Percentiles rank a stretch among this genome's conserved stretches.
Conservation (phyloP, 2,329 filamentous ascomycete species). For the Cladosporium phlei region DNA sequence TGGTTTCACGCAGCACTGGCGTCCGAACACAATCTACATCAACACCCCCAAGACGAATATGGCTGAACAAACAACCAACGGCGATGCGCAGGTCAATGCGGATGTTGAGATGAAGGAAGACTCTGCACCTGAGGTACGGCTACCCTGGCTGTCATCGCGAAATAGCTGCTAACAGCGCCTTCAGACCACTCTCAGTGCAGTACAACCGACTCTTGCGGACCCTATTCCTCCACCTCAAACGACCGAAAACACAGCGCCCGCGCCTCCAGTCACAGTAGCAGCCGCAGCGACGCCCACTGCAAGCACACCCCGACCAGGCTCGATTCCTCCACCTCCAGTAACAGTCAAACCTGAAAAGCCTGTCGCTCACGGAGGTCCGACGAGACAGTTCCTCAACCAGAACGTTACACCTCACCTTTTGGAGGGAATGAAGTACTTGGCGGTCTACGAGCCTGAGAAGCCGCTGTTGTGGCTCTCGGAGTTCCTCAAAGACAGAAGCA, state of each 20-base stretch:
- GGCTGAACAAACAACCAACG: constrained; percentile 27
- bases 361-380: constrained; percentile 45
- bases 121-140: constrained; percentile 21
- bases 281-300: constrained; percentile 22
- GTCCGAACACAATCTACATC: too few relatives aligned
- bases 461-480: constrained; percentile 47
- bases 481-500: constrained; percentile 44
- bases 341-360: constrained; percentile 33
- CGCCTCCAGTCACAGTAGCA: constrained; percentile 14
- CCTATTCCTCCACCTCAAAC: constrained; percentile 24
- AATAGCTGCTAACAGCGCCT: constrained; percentile 5
- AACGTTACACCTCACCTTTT: constrained; percentile 48
- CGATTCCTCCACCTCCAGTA: constrained; percentile 29
- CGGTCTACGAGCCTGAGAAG: constrained; percentile 48
- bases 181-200: constrained; percentile 13
- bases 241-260: constrained; percentile 10
- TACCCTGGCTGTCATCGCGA: not conserved
- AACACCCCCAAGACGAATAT: constrained; percentile 17
- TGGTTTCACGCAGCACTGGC: too few relatives aligned
- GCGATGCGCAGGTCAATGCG: constrained; percentile 15
- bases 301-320: constrained; percentile 20
- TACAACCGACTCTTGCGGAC: constrained; percentile 23
- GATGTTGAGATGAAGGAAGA: constrained; percentile 37
- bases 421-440: constrained; percentile 50
- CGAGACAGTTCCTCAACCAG: constrained; percentile 46